phyloP scores from a whole-genome alignment of 495 filamentous ascomycete genomes.

The Penicilliopsis zonata region DNA sequence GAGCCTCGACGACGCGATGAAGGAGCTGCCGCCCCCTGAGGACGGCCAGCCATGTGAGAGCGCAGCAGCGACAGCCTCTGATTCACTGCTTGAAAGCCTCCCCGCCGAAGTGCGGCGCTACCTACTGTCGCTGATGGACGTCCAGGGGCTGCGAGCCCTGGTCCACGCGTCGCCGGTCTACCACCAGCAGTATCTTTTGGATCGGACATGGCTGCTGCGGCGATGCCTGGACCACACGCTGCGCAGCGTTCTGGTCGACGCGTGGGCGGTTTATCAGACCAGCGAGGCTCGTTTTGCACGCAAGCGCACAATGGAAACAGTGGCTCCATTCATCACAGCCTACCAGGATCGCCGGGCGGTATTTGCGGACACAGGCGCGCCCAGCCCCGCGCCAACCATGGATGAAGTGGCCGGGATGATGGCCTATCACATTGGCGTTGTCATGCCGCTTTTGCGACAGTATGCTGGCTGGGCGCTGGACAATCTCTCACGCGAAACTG shows the following conservation, averaged over 20 bases:
- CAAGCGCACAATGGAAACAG: background rate
- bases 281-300: background rate
- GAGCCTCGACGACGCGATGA: no score
- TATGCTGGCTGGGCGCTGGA: constrained; percentile 6
- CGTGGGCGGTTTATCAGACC: constrained; percentile 6
- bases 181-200: constrained; percentile 13
- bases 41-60: no score
- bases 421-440: constrained; percentile 10
- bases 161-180: constrained; percentile 15
- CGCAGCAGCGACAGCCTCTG: no score
- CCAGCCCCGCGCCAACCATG: constrained; percentile 1
- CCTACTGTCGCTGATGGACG: constrained; percentile 4
- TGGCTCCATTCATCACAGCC: constrained; percentile 3
- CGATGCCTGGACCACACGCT: constrained; percentile 5
- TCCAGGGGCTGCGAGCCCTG: constrained; percentile 8
- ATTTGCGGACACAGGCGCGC: background rate
- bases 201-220: constrained; percentile 5
- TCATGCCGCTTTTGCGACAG: constrained; percentile 7
- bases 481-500: constrained; percentile 1
- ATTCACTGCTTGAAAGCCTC: constrained; percentile 8
- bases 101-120: constrained; percentile 9
- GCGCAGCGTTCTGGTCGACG: constrained; percentile 7
- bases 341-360: constrained; percentile 3
- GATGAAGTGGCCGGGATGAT: constrained; percentile 4
- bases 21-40: no score